These are phyloP conservation scores for Skeletonema menzelii DNA, from an alignment of 108 stramenopile genomes.

Conservation along the genomic window DNA sequence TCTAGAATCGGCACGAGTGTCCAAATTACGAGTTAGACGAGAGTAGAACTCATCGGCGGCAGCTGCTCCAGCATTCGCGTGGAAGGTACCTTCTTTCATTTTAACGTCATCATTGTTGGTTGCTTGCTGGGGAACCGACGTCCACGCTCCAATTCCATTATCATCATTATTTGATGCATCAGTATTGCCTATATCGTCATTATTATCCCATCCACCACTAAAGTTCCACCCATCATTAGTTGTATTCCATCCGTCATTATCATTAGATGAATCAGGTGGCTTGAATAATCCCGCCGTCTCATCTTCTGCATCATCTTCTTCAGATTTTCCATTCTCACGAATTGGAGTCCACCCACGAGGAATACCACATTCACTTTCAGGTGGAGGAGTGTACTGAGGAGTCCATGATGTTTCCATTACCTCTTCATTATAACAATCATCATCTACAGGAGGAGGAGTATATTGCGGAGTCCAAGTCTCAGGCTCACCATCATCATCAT, in stretches of 20 bases:
- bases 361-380: slow-evolving; percentile 29
- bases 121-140: slow-evolving; percentile 8
- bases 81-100: slow-evolving; percentile 48
- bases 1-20: slow-evolving; percentile 81
- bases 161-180: slow-evolving; percentile 20
- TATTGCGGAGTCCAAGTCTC: slow-evolving; percentile 37
- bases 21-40: slow-evolving; percentile 56
- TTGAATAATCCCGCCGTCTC: neutral
- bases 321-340: neutral
- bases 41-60: slow-evolving; percentile 90
- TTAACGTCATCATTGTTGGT: slow-evolving; percentile 7
- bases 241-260: slow-evolving; percentile 16
- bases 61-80: slow-evolving; percentile 76
- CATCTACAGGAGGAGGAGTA: slow-evolving; percentile 18
- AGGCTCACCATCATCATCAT: slow-evolving; percentile 4
- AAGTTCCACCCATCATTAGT: slow-evolving; percentile 34
- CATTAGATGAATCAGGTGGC: neutral
- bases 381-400: slow-evolving; percentile 47
- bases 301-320: slow-evolving; percentile 1
- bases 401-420: slow-evolving; percentile 40
- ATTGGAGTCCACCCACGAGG: slow-evolving; percentile 16
- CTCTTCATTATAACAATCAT: neutral
- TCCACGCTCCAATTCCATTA: slow-evolving; percentile 25
- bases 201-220: slow-evolving; percentile 17
- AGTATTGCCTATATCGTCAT: slow-evolving; percentile 17